Base-by-base conservation (phyloP, 1,284 basidiomycete genomes). In the Meira nashicola region DNA sequence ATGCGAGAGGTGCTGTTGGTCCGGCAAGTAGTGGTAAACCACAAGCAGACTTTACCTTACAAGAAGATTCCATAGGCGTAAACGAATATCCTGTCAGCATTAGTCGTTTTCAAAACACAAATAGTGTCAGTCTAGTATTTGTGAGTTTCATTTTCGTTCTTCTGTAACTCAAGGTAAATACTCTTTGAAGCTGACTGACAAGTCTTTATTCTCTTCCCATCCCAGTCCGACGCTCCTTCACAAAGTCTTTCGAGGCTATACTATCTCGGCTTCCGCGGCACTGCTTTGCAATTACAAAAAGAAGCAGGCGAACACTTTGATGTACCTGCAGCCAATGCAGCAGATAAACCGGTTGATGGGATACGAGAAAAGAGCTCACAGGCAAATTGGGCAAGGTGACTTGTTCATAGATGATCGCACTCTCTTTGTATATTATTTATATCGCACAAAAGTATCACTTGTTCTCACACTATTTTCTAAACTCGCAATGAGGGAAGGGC, bases 201-300 rank as follows among this genome's bases (percentile, higher is more conserved):
- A 3, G 14, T 10, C 11, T 19, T 43, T 11, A 15, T 19, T 3
- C 46, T 19, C 21, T 6, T 48, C 6, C 43, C 55, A 55, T 62
- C 60, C 21, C 68, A 75, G 40, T 74, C 69, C 54, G 66, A 71
- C 62, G 57, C 66, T 10, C 62, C 65, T 28, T 39, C 57, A 57
- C 59, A 49, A 40, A 54, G 55, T 0, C 59, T 68, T 25, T 73
- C 71, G 9, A 63, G 68, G 40, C 61, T 76, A 58, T 77, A 68
- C 65, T 77, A 72, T 43, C 66, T 77, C 50, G 73, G 73, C 33
- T 74, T 77, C 59, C 54, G 71, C 11, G 75, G 75, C 28, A 70
- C 66, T 4, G 70, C 74, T 1, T 66, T 71, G 21, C 60, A 68
- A 9, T 62, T 70, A 39, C 65, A 64, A 41, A 59, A 63, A 39